phyloP scores from a whole-genome alignment of 2,329 filamentous ascomycete species.

The Trichoderma breve region DNA sequence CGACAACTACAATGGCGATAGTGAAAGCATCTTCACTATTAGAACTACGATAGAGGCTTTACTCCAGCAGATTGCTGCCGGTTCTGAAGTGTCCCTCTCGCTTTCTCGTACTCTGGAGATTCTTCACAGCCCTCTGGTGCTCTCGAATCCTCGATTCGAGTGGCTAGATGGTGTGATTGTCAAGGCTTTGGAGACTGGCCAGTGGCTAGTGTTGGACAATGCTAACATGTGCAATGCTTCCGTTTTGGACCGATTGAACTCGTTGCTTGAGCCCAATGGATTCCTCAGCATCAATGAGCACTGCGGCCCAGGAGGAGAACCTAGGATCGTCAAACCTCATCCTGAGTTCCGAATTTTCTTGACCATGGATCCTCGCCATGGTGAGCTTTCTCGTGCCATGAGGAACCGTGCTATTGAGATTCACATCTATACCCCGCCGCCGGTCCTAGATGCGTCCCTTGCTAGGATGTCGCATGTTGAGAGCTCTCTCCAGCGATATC shows the following conservation, averaged over 20 bases:
- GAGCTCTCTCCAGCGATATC: constrained; percentile 48
- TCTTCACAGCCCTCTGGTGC: constrained; percentile 51
- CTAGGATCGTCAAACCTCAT: constrained; percentile 77
- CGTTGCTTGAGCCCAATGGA: constrained; percentile 86
- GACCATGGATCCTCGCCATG: constrained; percentile 87
- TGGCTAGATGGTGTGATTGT: constrained; percentile 95
- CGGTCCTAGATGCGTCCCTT: constrained; percentile 34
- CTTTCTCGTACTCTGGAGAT: constrained; percentile 50
- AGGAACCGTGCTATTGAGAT: constrained; percentile 92
- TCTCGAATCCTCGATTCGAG: constrained; percentile 80
- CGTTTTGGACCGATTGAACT: constrained; percentile 91
- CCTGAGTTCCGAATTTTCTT: constrained; percentile 87
- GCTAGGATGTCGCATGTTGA: constrained; percentile 48
- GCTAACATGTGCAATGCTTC: constrained; percentile 95
- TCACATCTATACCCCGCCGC: constrained; percentile 58
- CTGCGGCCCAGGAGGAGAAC: constrained; percentile 75
- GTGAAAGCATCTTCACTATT: constrained; percentile 39
- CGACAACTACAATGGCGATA: constrained; percentile 41
- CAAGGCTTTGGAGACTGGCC: constrained; percentile 77
- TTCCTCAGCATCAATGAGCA: constrained; percentile 91
- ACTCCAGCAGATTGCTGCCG: constrained; percentile 40
- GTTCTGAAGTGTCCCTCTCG: constrained; percentile 46
- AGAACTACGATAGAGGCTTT: constrained; percentile 40
- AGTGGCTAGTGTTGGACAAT: constrained; percentile 95
- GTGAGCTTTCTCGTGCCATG: constrained; percentile 94